Conservation (phyloP, 2,329 filamentous ascomycete genomes). For the Ophiostoma pallidulum region DNA sequence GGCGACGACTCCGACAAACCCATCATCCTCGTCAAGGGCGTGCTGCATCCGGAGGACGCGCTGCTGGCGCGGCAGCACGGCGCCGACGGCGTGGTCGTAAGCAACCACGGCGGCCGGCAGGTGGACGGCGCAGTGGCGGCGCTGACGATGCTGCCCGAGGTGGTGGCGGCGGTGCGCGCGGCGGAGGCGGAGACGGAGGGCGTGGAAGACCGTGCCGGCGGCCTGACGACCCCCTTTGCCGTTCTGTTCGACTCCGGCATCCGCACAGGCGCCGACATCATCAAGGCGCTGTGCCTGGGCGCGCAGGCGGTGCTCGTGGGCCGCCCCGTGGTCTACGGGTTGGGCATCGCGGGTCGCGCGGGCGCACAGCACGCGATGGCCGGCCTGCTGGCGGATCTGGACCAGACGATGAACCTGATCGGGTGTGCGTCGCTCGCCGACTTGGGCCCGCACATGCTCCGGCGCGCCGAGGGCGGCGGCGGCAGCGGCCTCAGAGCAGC, state of each 20-base stretch:
- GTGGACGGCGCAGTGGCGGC: constrained; percentile 45
- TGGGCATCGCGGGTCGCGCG: constrained; percentile 43
- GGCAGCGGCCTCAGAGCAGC: constrained; percentile 1
- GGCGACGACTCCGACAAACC: too few relatives aligned
- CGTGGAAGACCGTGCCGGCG: background rate
- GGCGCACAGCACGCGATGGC: constrained; percentile 44
- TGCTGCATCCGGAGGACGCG: constrained; percentile 41
- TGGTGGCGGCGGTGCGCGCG: constrained; percentile 51
- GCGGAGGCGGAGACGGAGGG: constrained; percentile 28
- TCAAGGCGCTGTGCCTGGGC: constrained; percentile 47
- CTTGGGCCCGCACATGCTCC: constrained; percentile 27
- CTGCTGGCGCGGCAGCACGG: constrained; percentile 34
- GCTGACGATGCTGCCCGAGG: constrained; percentile 48
- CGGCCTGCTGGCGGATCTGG: constrained; percentile 42
- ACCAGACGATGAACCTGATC: constrained; percentile 45
- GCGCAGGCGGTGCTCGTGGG: constrained; percentile 50
- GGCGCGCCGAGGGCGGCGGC: constrained; percentile 12
- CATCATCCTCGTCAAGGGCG: constrained; percentile 56
- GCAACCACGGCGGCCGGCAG: constrained; percentile 50
- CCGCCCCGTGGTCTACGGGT: constrained; percentile 48
- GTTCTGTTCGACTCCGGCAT: constrained; percentile 54
- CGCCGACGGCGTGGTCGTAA: constrained; percentile 43
- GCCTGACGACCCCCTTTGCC: constrained; percentile 20
- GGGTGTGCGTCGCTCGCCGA: constrained; percentile 37
- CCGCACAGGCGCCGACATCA: constrained; percentile 44